A percentile compares a stretch with the other conserved stretches of the same genome.
phyloP scores from a whole-genome alignment of 78 protist genomes.

The Dictyostelium purpureum region DNA sequence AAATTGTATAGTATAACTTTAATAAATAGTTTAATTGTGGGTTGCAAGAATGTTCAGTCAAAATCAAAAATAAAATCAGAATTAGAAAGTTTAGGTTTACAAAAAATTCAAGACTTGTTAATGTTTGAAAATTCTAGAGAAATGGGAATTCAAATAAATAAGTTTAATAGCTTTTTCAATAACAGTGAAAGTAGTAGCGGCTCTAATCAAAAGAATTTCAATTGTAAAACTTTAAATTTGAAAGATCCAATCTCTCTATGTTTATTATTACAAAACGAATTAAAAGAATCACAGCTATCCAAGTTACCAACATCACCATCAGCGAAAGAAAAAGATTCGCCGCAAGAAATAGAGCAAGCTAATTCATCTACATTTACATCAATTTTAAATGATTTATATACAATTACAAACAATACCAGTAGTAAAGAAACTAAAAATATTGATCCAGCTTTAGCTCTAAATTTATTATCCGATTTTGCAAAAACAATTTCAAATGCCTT shows the following conservation, averaged over 20 bases:
- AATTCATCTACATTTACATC: background rate
- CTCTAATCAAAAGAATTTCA: background rate
- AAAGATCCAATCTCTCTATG: conserved; percentile 21
- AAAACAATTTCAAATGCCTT: conserved; percentile 19
- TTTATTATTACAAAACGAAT: background rate
- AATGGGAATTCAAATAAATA: conserved; percentile 3
- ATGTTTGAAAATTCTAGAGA: background rate
- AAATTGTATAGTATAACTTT: conserved; percentile 16
- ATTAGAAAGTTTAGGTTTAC: background rate
- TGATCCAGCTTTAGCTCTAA: background rate
- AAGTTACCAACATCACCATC: background rate
- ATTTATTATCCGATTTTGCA: conserved; percentile 11
- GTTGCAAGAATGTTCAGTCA: background rate
- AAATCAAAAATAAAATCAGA: background rate
- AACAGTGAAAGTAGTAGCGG: background rate
- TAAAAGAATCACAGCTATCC: background rate
- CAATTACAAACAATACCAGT: background rate
- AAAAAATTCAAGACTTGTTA: background rate
- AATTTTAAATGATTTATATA: background rate
- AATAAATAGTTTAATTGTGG: background rate
- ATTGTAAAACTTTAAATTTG: conserved; percentile 38
- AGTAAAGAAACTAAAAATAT: background rate
- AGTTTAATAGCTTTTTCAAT: background rate
- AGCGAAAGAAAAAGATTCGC: background rate
- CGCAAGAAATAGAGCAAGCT: background rate